Evolutionary conservation across 495 filamentous ascomycete genomes (phyloP), one percentile per base, ranked within the genome.

Genomic region (Venustampulla echinocandica): DNA sequence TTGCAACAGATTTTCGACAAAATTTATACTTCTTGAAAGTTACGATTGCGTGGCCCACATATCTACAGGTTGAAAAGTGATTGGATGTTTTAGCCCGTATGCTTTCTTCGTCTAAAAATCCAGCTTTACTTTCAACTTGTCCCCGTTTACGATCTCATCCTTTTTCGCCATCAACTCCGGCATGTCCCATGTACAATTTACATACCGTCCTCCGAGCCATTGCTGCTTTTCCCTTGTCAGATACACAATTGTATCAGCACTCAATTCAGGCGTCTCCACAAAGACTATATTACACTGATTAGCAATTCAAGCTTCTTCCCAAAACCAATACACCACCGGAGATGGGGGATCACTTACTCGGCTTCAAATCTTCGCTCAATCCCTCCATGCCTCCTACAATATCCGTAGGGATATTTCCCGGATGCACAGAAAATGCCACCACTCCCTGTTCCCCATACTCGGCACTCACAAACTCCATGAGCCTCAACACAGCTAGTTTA

Each of bases 191-290:
- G 48, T 64, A 34, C 55, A 58, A 34, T 61, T 66, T 34, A 72
- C 38, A 59, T 74, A 79, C 46, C 74, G 53, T 0, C 74, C 76
- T 19, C 56, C 62, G 10, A 80, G 53, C 75, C 75, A 80, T 10
- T 65, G 58, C 32, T 72, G 52, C 42, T 60, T 69, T 52, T 73
- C 51, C 7, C 54, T 57, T 4, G 69, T 69, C 43, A 81, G 47
- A 57, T 66, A 75, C 4, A 73, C 64, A 20, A 74, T 44, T 1
- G 67, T 67, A 53, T 77, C 73, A 1, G 56, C 73, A 33, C 62
- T 46, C 7, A 79, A 52, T 42, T 71, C 59, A 1, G 64, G 44
- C 20, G 59, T 67, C 37, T 79, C 73, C 4, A 49, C 48, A 30
- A 75, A 63, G 4, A 64, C 54, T 63, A 34, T 11, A 19, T 6